Percentiles rank a stretch among this genome's conserved stretches.
These are phyloP conservation scores for Oropetium thomaeum DNA, from an alignment of 176 grass and related monocot species.

Conservation along the genomic window DNA sequence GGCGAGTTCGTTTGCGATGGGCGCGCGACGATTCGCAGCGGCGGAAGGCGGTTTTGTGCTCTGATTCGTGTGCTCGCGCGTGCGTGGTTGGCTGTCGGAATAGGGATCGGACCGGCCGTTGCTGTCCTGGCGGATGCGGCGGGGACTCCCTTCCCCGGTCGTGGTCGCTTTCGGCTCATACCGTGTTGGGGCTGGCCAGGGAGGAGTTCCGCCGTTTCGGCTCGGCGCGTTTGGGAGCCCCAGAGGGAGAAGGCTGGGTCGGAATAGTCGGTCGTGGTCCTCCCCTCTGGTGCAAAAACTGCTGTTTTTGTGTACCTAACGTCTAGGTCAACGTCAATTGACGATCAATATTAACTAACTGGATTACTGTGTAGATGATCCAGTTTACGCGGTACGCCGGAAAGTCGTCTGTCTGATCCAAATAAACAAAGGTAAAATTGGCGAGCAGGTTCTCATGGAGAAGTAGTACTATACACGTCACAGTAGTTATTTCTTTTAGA, in stretches of 20 bases:
- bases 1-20: background rate
- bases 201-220: too few species aligned
- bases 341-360: background rate
- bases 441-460: background rate
- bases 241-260: too few species aligned
- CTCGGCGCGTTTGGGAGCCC: too few species aligned
- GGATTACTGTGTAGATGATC: too few species aligned
- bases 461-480: background rate
- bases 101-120: background rate
- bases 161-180: background rate
- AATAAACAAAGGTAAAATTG: background rate
- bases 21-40: background rate
- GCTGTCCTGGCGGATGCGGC: slow-evolving; percentile 25
- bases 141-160: background rate
- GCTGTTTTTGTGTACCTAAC: too few species aligned
- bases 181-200: background rate
- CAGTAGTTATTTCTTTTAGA: too few species aligned
- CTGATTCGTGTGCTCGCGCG: background rate
- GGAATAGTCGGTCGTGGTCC: background rate
- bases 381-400: background rate
- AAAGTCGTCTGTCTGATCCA: too few species aligned
- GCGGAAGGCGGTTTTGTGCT: background rate
- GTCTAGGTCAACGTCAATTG: too few species aligned
- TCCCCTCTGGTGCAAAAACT: background rate
- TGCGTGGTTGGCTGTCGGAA: background rate